phyloP scores from a whole-genome alignment of 768 basidiomycete genomes.

The Pluteus cervinus region DNA sequence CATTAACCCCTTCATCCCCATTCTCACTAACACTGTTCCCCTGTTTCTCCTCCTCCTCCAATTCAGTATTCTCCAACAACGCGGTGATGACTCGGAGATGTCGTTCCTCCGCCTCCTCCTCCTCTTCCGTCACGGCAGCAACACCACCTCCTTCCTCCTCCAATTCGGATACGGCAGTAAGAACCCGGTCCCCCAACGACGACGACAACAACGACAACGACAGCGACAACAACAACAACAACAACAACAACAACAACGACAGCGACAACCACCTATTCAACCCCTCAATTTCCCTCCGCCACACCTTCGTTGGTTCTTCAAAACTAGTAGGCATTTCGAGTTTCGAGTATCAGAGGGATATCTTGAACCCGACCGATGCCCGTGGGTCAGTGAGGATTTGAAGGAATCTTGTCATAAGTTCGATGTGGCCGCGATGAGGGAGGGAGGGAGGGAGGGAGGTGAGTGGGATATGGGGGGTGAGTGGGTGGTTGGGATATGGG shows the following conservation, averaged over 20 bases:
- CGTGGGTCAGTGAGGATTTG: conserved; percentile 63
- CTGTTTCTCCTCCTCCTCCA: no score
- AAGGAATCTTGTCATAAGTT: conserved; percentile 54
- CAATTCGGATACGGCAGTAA: not conserved
- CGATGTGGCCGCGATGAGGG: conserved; percentile 67
- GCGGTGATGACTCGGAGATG: no score
- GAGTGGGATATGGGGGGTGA: not conserved
- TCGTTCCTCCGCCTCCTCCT: no score
- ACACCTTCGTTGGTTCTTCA: conserved; percentile 54
- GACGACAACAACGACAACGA: conserved; percentile 31
- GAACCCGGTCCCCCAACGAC: conserved; percentile 3
- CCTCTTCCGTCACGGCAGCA: no score
- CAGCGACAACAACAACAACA: no score
- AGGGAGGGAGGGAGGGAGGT: no score
- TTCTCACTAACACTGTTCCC: no score
- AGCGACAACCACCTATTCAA: conserved; percentile 45
- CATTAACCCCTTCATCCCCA: conserved; percentile 9
- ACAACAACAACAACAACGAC: no score
- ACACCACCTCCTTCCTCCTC: no score
- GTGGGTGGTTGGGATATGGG: not conserved
- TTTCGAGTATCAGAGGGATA: conserved; percentile 81
- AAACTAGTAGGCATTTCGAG: conserved; percentile 70
- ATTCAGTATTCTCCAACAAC: no score
- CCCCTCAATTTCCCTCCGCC: conserved; percentile 67
- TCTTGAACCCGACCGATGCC: conserved; percentile 55